Conservation (phyloP, 768 basidiomycete genomes). For the Leccinum longicurvipes region DNA sequence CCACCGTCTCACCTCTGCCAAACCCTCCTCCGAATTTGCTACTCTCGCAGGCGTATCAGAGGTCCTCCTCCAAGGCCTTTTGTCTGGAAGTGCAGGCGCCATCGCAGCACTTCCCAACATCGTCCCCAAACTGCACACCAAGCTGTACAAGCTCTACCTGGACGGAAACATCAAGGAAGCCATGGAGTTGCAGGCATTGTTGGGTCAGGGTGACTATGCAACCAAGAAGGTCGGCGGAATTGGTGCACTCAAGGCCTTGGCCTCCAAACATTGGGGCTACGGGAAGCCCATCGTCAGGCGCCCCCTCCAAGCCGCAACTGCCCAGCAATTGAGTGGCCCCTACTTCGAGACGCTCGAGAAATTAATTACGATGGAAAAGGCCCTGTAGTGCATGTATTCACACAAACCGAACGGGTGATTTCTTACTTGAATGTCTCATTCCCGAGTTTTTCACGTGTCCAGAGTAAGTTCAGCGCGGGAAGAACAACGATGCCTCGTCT, state of each 20-base stretch:
- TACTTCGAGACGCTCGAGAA: constrained; percentile 42
- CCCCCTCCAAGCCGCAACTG: constrained; percentile 44
- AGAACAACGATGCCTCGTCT: background rate
- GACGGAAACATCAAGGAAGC: constrained; percentile 58
- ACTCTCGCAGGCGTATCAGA: constrained; percentile 78
- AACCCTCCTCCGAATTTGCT: constrained; percentile 52
- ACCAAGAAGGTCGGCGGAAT: constrained; percentile 62
- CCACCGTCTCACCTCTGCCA: constrained; percentile 63
- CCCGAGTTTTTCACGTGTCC: constrained; percentile 86
- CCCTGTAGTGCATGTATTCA: constrained; percentile 18
- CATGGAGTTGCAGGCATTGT: constrained; percentile 53
- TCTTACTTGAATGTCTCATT: constrained; percentile 46
- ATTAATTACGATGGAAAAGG: constrained; percentile 46
- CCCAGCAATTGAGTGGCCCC: constrained; percentile 36
- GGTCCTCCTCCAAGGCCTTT: constrained; percentile 58
- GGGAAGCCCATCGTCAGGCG: constrained; percentile 48
- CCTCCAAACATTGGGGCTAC: constrained; percentile 63
- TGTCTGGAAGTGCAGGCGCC: constrained; percentile 59
- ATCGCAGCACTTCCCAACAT: constrained; percentile 66
- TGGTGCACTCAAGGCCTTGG: constrained; percentile 61
- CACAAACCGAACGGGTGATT: background rate
- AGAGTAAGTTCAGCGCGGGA: constrained; percentile 45
- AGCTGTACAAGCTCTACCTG: constrained; percentile 46
- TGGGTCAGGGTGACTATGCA: constrained; percentile 69
- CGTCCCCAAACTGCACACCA: constrained; percentile 54